Base-by-base conservation (phyloP, 768 basidiomycete species). In the Collybia nuda region DNA sequence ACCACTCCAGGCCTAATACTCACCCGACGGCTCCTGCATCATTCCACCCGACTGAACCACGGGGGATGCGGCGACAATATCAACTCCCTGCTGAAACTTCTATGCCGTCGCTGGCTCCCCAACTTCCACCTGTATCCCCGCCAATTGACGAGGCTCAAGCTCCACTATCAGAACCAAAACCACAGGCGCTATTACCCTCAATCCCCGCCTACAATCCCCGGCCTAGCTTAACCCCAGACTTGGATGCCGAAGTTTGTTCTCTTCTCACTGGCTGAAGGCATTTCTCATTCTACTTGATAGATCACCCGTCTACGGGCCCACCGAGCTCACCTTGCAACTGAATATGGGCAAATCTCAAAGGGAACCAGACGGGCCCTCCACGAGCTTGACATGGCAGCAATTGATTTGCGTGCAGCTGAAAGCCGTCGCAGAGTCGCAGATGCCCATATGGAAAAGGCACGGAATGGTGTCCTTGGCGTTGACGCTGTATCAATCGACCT, bases 371-470 rank as follows among this genome's bases (percentile, higher is more conserved):
- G 80, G 15, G 82, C 82, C 15, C 60, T 81, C 37, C 79, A 83
- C 42, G 88, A 90, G 56, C 65, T 86, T 8, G 84, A 86, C 18
- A 67, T 81, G 59, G 71, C 82, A 26, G 70, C 68, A 35, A 69
- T 88, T 32, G 88, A 90, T 51, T 62, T 87, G 50, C 75, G 75
- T 48, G 76, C 76, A 35, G 81, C 81, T 15, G 81, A 82, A 69
- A 68, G 69, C 47, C 76, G 85, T 47, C 77, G 85, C 47, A 77
- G 72, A 56, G 70, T 82, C 17, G 81, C 85, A 19, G 80, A 80
- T 48, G 56, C 57, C 55, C 85, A 85, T 55, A 65, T 85, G 50
- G 82, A 86, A 62, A 78, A 77, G 64, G 86, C 86, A 49, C 74
- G 77, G 18, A 67, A 67, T 35, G 87, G 87, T n/a, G 62, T 69